Evolutionary conservation across 306 rosid genomes (phyloP), one percentile per base, ranked within the genome.

Genomic region (Dryas drummondii): DNA sequence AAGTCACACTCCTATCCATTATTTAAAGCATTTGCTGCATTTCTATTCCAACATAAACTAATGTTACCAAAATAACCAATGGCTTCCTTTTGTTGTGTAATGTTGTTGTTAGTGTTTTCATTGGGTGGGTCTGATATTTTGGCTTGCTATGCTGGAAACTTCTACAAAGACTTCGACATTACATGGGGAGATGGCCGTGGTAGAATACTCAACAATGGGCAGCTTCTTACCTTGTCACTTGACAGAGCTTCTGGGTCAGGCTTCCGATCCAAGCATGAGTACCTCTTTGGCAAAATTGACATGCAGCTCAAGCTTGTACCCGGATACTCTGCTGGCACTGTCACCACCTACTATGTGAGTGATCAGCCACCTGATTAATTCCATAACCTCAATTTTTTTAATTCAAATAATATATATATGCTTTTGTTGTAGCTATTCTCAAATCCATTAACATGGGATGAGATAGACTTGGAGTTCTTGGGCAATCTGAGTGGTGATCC

Each of bases 141-240:
- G 37, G 37, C 37, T 32, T 32, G 37, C 37, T 32, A 32, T 47
- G 77, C 80, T 54, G 76, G 74, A 0, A 87, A 84, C 78, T 79
- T 91, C 9, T 16, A 84, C 82, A 68, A 85, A 72, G 83, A 89
- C 41, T 78, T 88, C 61, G 89, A 84, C 61, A 51, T 88, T 54
- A 89, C 84, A 2, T 91, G 97, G 97, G 94, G 94, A 9, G 81
- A 87, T 74, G 92, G 92, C 15, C 88, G 92, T 42, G 94, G 83
- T 22, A 82, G 76, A 64, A 79, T 84, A 48, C n/a, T 87, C 44
- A 83, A 77, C 57, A 86, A 79, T 52, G 97, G 94, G 51, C 69
- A 89, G 67, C 70, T 87, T 11, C 86, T 91, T 37, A 78, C 92
- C 44, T 86, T 91, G 69, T 85, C 94, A 9, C 91, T 91, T 13